Evolutionary conservation across 306 rosid species (phyloP).

Genomic region (Casuarina cunninghamiana): DNA sequence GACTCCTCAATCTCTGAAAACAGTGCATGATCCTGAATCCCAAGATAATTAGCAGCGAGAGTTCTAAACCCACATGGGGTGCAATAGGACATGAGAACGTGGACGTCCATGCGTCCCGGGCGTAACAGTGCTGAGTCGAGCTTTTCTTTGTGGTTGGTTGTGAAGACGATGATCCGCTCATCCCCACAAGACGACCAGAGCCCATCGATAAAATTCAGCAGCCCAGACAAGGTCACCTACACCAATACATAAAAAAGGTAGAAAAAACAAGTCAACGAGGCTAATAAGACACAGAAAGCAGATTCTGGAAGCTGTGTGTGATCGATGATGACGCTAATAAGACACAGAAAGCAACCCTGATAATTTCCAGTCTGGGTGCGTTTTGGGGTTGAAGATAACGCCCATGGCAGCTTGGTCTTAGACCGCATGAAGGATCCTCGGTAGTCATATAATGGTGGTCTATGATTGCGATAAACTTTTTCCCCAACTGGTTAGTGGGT

Average conservation of each 20-base stretch:
- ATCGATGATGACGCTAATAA: neutral
- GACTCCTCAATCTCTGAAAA: slow-evolving; percentile 31
- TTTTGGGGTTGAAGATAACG: neutral
- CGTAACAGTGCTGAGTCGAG: slow-evolving; percentile 45
- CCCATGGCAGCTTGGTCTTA: too few species aligned
- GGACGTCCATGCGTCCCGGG: slow-evolving; percentile 47
- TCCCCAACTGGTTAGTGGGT: too few species aligned
- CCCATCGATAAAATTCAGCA: slow-evolving; percentile 50
- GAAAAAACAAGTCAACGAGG: neutral
- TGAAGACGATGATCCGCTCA: slow-evolving; percentile 49
- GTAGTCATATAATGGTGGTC: too few species aligned
- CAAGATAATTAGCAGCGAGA: slow-evolving; percentile 38
- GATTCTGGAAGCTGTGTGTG: neutral
- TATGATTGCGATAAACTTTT: too few species aligned
- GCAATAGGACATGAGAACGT: slow-evolving; percentile 30
- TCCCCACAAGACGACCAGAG: slow-evolving; percentile 55
- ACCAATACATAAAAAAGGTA: neutral
- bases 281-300: neutral
- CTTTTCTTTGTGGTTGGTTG: slow-evolving; percentile 49
- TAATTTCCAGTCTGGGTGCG: too few species aligned
- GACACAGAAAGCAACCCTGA: neutral
- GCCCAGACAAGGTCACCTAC: slow-evolving; percentile 46
- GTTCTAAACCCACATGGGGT: slow-evolving; percentile 35
- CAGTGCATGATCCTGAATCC: slow-evolving; percentile 30
- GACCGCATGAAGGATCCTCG: too few species aligned